phyloP scores from a whole-genome alignment of 768 basidiomycete species.

The Imleria badia region DNA sequence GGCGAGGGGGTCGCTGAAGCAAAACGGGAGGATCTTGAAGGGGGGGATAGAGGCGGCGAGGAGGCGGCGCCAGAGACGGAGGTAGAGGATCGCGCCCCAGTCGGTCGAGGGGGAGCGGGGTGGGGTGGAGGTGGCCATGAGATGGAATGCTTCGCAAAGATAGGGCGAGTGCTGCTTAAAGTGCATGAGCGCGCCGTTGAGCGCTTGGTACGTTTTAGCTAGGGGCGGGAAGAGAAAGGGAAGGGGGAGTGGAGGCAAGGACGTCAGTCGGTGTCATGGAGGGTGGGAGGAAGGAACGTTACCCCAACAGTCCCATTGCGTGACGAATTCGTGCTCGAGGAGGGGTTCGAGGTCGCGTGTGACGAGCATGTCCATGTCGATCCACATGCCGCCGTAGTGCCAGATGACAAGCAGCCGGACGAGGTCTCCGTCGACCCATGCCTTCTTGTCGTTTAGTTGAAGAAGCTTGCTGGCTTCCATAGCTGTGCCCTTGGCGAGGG shows the following conservation, averaged over 20 bases:
- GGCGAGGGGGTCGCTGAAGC: conserved; percentile 88
- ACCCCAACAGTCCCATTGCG: conserved; percentile 99
- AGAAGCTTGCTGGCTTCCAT: conserved; percentile 65
- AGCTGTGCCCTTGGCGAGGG: conserved; percentile 72
- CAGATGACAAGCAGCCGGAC: conserved; percentile 85
- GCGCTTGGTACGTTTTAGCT: conserved; percentile 74
- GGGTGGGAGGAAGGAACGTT: conserved; percentile 2
- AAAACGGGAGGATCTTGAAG: conserved; percentile 92
- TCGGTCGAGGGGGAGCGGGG: conserved; percentile 83
- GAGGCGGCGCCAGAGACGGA: conserved; percentile 86
- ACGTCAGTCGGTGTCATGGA: conserved; percentile 4
- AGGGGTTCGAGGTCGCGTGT: conserved; percentile 85
- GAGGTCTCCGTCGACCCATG: conserved; percentile 95
- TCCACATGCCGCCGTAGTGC: conserved; percentile 91
- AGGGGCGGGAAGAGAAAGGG: conserved; percentile 3
- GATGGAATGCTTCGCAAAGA: conserved; percentile 93
- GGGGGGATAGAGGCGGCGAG: conserved; percentile 71
- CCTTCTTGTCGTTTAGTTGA: conserved; percentile 66
- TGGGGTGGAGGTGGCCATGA: conserved; percentile 74
- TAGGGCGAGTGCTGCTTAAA: conserved; percentile 90
- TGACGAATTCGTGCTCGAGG: conserved; percentile 92
- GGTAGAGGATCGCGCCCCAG: conserved; percentile 92
- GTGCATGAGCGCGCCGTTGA: conserved; percentile 95
- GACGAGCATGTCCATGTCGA: conserved; percentile 95
- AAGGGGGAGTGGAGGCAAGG: neutral